Percentiles rank a stretch among this genome's conserved stretches.
Evolutionary conservation across 495 filamentous ascomycete species (phyloP).

Genomic region (Bryoglossum gracile): DNA sequence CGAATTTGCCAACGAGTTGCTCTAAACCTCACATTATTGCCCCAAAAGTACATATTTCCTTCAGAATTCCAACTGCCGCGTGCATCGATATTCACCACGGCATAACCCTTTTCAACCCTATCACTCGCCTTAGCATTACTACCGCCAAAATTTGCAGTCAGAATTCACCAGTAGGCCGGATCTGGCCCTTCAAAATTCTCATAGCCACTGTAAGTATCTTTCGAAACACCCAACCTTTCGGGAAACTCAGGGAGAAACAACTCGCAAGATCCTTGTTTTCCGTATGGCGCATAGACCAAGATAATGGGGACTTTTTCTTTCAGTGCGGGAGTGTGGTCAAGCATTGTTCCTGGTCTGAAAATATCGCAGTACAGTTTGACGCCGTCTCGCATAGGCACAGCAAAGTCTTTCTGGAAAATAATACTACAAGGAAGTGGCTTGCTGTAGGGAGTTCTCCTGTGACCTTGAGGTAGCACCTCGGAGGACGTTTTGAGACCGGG

Average conservation of each 20-base stretch:
- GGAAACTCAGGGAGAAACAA: too few species aligned
- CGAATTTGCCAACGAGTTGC: too few species aligned
- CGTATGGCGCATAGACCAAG: background rate
- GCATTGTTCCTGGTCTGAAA: background rate
- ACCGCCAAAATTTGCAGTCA: too few species aligned
- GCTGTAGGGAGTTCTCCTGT: background rate
- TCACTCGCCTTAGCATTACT: too few species aligned
- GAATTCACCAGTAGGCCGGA: background rate
- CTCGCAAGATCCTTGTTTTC: too few species aligned
- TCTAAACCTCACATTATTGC: too few species aligned
- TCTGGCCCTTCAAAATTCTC: background rate
- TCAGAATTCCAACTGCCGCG: background rate
- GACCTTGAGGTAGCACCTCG: background rate
- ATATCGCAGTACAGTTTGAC: slow-evolving; percentile 2
- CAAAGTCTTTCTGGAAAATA: background rate
- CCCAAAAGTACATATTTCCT: background rate
- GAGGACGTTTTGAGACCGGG: too few species aligned
- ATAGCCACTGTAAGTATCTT: too few species aligned
- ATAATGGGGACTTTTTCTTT: background rate
- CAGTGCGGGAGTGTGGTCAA: background rate
- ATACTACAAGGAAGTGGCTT: background rate
- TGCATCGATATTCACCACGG: background rate
- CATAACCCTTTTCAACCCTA: background rate
- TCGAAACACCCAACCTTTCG: too few species aligned
- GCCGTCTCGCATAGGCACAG: background rate